Evolutionary conservation across 805 yeast species (phyloP), one percentile per base, ranked within the genome.

Genomic region (Candida cerambycidarum): DNA sequence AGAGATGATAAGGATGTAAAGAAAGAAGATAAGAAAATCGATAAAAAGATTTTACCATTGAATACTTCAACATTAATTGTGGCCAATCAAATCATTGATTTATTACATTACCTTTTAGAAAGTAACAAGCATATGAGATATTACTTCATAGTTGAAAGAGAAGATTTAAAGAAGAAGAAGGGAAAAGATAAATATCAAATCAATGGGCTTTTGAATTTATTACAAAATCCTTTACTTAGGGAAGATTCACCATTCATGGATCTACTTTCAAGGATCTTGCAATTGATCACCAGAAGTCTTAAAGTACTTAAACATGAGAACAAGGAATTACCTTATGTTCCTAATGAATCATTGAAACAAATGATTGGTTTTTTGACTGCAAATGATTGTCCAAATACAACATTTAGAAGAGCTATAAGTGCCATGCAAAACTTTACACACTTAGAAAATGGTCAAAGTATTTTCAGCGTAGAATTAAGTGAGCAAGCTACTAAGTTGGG

Each of bases 361-460:
- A 69, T 89, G 24, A 83, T 86, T 12, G 73, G 80, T 16, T 80
- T 87, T 24, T 69, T 90, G 41, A 79, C 83, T 4, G 78, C 92
- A 1, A 88, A 86, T 55, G 95, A 90, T 43, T 89, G 97, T 57
- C 81, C 90, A 27, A 83, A 87, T 49, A 77, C 83, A 32, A 87
- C 95, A 0, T 89, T 90, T 66, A 89, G 89, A 54, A 86, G 89
- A 57, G 82, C 90, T 0, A 73, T 90, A 39, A 79, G 86, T 46
- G 79, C 89, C 1, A 85, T 90, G 82, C 90, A 84, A 51, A 83
- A 85, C 55, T 60, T 90, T 34, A 77, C 88, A 0, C 5, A 10
- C n/a, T 61, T 89, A 15, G 73, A 77, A 1, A 76, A 77, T 44
- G 83, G 89, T 2, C 80, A 78, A 49, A 70, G 71, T 32, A 73